Evolutionary conservation across 805 yeast genomes (phyloP), one percentile per base, ranked within the genome.

Genomic region (Torulaspora microellipsoides): DNA sequence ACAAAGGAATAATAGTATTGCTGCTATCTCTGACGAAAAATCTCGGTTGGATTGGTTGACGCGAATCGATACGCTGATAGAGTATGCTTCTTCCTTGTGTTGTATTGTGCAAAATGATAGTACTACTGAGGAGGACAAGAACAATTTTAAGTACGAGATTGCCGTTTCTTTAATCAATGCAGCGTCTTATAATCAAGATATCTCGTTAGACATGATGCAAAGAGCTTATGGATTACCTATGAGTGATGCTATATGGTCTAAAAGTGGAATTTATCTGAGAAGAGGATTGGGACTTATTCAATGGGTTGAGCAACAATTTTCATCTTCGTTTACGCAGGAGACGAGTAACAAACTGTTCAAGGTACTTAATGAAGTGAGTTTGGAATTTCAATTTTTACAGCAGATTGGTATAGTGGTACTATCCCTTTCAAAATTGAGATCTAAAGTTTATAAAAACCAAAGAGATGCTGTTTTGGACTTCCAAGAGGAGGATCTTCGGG

Each of bases 371-470:
- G 51, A 49, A 15, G 12, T 52, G 45, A 39, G 31, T 1, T 31
- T 36, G 9, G 59, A 55, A 34, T 44, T 53, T 14, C 51, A 52
- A 35, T 31, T 60, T 32, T 17, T 58, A 15, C 66, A 63, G 36
- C 64, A 63, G 44, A 38, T 62, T 15, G 57, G 62, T 4, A 46
- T 62, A 3, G 50, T 63, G 4, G 47, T 56, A n/a, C 36, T 63
- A n/a, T 52, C 66, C n/a, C 41, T 63, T 9, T 52, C 65, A 8
- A 63, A 62, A 51, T 42, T 62, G 31, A 53, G 60, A 36, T 33
- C 52, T 1, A 50, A 51, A 36, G 37, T 63, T 27, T 56, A 58
- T 20, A 50, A 43, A 11, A 46, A 43, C 13, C 49, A 45, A 11
- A 54, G 51, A 36, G 59, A 58, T 20, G 59, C 57, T 23, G 45